Conservation (phyloP, 176 grass and related monocot genomes). For the Sorghum bicolor region DNA sequence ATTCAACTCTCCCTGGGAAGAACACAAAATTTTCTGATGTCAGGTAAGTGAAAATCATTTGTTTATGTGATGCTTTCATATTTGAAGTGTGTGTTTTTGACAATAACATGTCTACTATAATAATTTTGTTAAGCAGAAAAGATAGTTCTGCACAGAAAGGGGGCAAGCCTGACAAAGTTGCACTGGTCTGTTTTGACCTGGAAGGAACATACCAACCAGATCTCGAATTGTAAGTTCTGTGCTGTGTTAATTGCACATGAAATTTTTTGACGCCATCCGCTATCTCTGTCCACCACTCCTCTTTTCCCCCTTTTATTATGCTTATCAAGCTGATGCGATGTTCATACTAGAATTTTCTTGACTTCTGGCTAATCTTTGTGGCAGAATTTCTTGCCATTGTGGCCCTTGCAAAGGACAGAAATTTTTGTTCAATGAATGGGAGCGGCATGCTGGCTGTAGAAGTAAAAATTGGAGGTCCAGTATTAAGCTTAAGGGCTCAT, state of each 20-base stretch:
- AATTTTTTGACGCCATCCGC: neutral
- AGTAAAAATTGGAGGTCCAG: conserved; percentile 98
- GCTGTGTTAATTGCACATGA: conserved; percentile 3
- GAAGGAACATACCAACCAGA: conserved; percentile 82
- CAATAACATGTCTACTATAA: conserved; percentile 15
- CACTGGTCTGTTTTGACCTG: conserved; percentile 76
- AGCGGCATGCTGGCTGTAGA: conserved; percentile 82
- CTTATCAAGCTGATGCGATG: neutral
- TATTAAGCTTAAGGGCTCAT: conserved; percentile 77
- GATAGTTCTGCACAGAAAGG: conserved; percentile 34
- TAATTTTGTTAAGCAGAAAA: conserved; percentile 38
- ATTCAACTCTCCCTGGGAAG: conserved; percentile 33
- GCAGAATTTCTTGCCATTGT: conserved; percentile 85
- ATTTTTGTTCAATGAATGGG: conserved; percentile 92
- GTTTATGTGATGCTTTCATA: conserved; percentile 2
- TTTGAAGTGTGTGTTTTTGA: conserved; percentile 28
- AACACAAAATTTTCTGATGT: conserved; percentile 51
- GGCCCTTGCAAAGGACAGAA: conserved; percentile 83
- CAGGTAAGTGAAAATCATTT: conserved; percentile 45
- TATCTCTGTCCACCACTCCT: neutral
- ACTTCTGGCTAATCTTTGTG: neutral
- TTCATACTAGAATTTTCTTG: conserved; percentile 1
- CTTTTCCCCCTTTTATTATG: conserved; percentile 17
- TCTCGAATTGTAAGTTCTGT: conserved; percentile 75
- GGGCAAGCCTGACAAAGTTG: conserved; percentile 52